These are phyloP conservation scores for Fusarium sp. DNA, from an alignment of 2,329 filamentous ascomycete genomes.

Conservation along the genomic window DNA sequence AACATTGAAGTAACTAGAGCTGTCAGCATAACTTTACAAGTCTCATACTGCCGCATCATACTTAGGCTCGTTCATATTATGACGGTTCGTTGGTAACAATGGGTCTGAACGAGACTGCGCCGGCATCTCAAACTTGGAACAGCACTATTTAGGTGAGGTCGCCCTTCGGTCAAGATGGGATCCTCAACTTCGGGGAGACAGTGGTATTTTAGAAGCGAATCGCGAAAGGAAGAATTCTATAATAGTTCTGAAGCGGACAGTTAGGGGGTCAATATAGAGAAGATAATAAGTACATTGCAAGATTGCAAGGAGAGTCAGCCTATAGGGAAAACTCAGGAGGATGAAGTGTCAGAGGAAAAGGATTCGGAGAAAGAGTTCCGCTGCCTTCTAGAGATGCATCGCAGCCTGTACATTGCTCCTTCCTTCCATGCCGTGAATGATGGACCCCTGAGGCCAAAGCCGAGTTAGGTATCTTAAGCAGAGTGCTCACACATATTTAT, in stretches of 20 bases:
- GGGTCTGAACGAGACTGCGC: conserved; percentile 30
- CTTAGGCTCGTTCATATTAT: conserved; percentile 42
- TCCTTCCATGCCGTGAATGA: not conserved
- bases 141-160: not conserved
- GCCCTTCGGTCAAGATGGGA: not conserved
- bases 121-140: conserved; percentile 35
- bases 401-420: not conserved
- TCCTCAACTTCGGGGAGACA: not conserved
- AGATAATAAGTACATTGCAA: not conserved
- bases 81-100: conserved; percentile 6
- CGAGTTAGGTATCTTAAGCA: not conserved
- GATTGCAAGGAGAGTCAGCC: not conserved
- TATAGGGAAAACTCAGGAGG: not conserved
- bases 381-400: not conserved
- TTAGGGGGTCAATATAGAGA: not conserved
- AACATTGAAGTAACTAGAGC: conserved; percentile 51
- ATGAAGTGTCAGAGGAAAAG: not conserved
- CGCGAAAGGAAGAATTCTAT: not conserved
- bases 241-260: not conserved
- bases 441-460: not conserved
- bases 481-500: not conserved
- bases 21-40: not conserved
- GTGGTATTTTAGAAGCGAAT: not conserved
- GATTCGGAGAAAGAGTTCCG: not conserved
- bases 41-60: not conserved